Conservation (phyloP, 2,329 filamentous ascomycete genomes). For the Karstenula rhodostoma region DNA sequence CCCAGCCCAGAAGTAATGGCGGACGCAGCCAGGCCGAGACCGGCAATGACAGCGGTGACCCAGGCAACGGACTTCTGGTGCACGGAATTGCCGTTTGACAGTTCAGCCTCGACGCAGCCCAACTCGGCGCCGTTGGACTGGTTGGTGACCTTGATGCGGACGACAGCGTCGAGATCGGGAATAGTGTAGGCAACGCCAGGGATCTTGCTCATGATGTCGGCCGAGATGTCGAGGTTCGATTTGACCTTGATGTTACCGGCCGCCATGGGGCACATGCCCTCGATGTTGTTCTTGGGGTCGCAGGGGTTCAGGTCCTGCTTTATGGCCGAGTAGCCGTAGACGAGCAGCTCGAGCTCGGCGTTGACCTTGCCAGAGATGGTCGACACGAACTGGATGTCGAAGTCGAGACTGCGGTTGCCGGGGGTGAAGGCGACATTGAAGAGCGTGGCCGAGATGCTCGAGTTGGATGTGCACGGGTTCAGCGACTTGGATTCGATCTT, state of each 20-base stretch:
- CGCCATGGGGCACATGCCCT: slow-evolving; percentile 88
- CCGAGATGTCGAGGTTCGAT: slow-evolving; percentile 67
- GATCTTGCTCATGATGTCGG: slow-evolving; percentile 71
- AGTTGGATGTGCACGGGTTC: slow-evolving; percentile 83
- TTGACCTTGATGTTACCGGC: slow-evolving; percentile 80
- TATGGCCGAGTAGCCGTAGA: slow-evolving; percentile 82
- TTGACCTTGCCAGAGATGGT: slow-evolving; percentile 83
- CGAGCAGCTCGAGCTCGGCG: slow-evolving; percentile 78
- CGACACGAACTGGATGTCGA: slow-evolving; percentile 82
- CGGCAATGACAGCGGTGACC: slow-evolving; percentile 87
- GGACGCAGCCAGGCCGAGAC: slow-evolving; percentile 81
- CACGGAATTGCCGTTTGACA: slow-evolving; percentile 93
- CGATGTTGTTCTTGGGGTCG: slow-evolving; percentile 64
- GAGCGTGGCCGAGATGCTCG: slow-evolving; percentile 85
- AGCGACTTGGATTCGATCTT: slow-evolving; percentile 84
- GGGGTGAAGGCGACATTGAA: slow-evolving; percentile 87
- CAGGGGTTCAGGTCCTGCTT: slow-evolving; percentile 78
- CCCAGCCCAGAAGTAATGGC: slow-evolving; percentile 89
- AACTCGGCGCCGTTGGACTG: slow-evolving; percentile 70
- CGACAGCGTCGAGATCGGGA: slow-evolving; percentile 87
- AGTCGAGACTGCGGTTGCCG: slow-evolving; percentile 73
- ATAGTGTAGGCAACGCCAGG: slow-evolving; percentile 88
- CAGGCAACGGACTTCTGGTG: slow-evolving; percentile 88
- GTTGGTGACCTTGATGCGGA: slow-evolving; percentile 81
- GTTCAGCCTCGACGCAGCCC: slow-evolving; percentile 84